Conservation (phyloP, 352 stramenopile genomes). For the Blastocystis sp. region DNA sequence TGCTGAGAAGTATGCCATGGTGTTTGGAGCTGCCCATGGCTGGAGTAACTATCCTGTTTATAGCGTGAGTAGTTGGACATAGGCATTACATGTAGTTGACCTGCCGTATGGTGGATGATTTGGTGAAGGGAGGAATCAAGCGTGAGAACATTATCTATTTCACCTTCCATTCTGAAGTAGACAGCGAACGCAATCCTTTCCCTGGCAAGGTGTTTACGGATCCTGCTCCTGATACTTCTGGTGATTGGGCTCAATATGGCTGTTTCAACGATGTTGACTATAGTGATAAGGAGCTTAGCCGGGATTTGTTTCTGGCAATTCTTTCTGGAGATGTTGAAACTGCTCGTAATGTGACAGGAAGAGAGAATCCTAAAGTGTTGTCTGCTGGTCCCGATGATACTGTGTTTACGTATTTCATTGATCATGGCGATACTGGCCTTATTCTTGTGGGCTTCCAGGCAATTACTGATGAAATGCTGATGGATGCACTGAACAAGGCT, state of each 20-base stretch:
- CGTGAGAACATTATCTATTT: slow-evolving; percentile 23
- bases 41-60: no score
- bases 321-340: background rate
- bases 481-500: slow-evolving; percentile 70
- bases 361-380: slow-evolving; percentile 49
- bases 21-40: background rate
- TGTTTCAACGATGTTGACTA: slow-evolving; percentile 20
- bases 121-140: slow-evolving; percentile 23
- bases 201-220: background rate
- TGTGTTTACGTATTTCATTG: slow-evolving; percentile 80
- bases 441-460: slow-evolving; percentile 71
- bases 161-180: background rate
- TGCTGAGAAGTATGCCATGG: slow-evolving; percentile 25
- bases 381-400: slow-evolving; percentile 66
- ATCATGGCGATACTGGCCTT: slow-evolving; percentile 73
- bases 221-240: background rate
- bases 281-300: background rate
- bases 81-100: no score
- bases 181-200: background rate
- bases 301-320: background rate
- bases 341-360: slow-evolving; percentile 60
- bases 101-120: slow-evolving; percentile 30
- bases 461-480: slow-evolving; percentile 67
- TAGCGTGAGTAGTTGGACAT: no score
- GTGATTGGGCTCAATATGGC: background rate